These are phyloP conservation scores for Backusella circina DNA, from an alignment of 192 early-diverging fungal genomes.

Conservation along the genomic window DNA sequence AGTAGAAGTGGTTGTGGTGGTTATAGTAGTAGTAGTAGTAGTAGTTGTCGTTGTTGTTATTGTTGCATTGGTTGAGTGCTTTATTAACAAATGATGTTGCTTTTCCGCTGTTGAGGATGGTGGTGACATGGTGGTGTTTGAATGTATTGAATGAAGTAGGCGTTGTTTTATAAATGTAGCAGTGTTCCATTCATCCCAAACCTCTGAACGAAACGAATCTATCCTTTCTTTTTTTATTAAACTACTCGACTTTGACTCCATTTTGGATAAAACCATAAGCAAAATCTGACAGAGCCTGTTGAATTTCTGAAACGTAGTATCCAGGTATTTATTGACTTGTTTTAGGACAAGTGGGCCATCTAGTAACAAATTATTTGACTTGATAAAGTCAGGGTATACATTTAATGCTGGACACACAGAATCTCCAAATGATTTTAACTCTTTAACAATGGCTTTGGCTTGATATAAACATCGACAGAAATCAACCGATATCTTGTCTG, in stretches of 20 bases:
- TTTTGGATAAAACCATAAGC: conserved; percentile 19
- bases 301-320: conserved; percentile 25
- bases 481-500: conserved; percentile 14
- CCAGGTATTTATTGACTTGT: conserved; percentile 15
- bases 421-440: conserved; percentile 19
- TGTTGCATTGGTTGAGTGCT: neutral
- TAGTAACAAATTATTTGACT: neutral
- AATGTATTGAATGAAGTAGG: conserved; percentile 1
- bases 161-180: conserved; percentile 22
- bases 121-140: too few relatives aligned
- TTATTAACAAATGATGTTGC: neutral
- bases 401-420: conserved; percentile 13
- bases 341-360: neutral
- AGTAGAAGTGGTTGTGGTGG: neutral
- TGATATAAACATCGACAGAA: conserved; percentile 28
- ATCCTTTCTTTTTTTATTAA: conserved; percentile 16
- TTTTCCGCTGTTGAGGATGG: neutral
- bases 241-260: neutral
- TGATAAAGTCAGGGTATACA: neutral
- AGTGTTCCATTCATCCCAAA: conserved; percentile 19
- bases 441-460: conserved; percentile 25
- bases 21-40: neutral
- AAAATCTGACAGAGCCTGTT: conserved; percentile 23
- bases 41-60: neutral
- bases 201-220: conserved; percentile 20